Conservation (phyloP, 2,329 filamentous ascomycete species). For the Neopestalotiopsis sp. region DNA sequence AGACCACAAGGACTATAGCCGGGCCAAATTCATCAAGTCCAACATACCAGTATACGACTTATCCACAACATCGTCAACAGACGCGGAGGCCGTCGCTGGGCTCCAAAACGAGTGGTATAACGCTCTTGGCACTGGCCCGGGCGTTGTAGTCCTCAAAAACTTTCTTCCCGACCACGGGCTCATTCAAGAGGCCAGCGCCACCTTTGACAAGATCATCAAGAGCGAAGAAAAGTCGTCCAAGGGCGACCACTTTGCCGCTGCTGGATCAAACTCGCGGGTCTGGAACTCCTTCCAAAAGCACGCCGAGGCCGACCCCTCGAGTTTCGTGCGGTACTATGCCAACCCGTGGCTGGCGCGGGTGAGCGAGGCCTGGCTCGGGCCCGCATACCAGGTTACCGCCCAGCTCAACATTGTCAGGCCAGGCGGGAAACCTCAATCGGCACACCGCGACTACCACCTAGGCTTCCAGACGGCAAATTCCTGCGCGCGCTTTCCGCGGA, state of each 20-base stretch:
- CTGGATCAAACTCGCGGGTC: conserved; percentile 62
- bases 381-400: conserved; percentile 62
- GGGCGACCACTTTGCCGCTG: conserved; percentile 66
- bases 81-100: conserved; percentile 23
- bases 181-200: conserved; percentile 51
- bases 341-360: conserved; percentile 62
- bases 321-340: conserved; percentile 62
- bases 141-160: conserved; percentile 61
- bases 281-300: conserved; percentile 73
- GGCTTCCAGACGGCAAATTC: conserved; percentile 61
- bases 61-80: conserved; percentile 31
- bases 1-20: conserved; percentile 17
- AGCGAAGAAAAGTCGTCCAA: conserved; percentile 37
- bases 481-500: conserved; percentile 53
- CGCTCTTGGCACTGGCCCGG: conserved; percentile 60
- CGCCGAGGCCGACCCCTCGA: conserved; percentile 52
- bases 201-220: conserved; percentile 55
- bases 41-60: conserved; percentile 29
- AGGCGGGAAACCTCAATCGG: conserved; percentile 59
- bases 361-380: conserved; percentile 62
- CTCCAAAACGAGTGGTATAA: conserved; percentile 67
- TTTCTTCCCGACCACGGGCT: conserved; percentile 50
- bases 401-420: conserved; percentile 69
- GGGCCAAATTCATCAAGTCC: conserved; percentile 20
- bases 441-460: conserved; percentile 68